These are phyloP conservation scores for Agaricus blazei DNA, from an alignment of 768 basidiomycete species.

Conservation along the genomic window DNA sequence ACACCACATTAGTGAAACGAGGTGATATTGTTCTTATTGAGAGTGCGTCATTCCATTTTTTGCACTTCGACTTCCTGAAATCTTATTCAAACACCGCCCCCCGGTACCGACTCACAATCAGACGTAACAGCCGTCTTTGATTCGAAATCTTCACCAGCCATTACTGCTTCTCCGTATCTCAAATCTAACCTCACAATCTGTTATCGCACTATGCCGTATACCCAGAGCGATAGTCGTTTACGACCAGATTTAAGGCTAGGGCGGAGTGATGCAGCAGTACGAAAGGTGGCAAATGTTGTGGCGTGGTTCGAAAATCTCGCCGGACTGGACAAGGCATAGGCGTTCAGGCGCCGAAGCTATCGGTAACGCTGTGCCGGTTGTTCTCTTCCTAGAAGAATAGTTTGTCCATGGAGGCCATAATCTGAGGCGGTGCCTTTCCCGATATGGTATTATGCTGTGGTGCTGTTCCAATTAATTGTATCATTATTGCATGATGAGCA, in stretches of 20 bases:
- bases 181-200: slow-evolving; percentile 64
- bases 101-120: slow-evolving; percentile 15
- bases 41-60: slow-evolving; percentile 39
- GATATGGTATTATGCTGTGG: too few species aligned
- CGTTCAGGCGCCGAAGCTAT: neutral
- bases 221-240: slow-evolving; percentile 50
- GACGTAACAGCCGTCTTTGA: slow-evolving; percentile 51
- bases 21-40: slow-evolving; percentile 71
- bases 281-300: slow-evolving; percentile 61
- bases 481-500: too few species aligned
- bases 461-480: too few species aligned
- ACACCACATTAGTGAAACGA: slow-evolving; percentile 44
- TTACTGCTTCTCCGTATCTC: slow-evolving; percentile 67
- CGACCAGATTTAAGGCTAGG: slow-evolving; percentile 74
- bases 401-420: neutral
- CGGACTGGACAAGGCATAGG: slow-evolving; percentile 32
- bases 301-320: slow-evolving; percentile 74
- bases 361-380: neutral
- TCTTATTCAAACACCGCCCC: slow-evolving; percentile 2
- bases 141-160: slow-evolving; percentile 34
- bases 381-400: neutral
- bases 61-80: neutral
- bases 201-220: slow-evolving; percentile 72
- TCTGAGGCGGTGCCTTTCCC: too few species aligned
- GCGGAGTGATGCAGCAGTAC: slow-evolving; percentile 61